Conservation (phyloP, 2,329 filamentous ascomycete genomes). For the Monosporascus sp. region DNA sequence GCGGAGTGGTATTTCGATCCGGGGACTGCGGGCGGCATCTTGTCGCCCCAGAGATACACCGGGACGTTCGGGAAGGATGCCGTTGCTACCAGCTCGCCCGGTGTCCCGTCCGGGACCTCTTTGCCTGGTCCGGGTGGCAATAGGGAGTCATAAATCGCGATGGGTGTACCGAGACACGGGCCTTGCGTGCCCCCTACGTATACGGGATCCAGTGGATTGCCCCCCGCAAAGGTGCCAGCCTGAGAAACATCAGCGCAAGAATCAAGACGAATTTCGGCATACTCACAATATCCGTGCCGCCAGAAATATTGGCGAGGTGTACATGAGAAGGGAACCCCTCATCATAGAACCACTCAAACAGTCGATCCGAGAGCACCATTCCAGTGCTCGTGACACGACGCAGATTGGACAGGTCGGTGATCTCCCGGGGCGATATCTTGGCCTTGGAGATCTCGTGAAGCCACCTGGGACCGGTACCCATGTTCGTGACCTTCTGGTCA, state of each 20-base stretch:
- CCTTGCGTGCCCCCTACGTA: constrained; percentile 51
- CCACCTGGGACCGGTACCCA: constrained; percentile 74
- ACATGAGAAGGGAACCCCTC: constrained; percentile 60
- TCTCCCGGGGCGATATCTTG: constrained; percentile 54
- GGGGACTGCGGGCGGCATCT: constrained; percentile 31
- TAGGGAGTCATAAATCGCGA: constrained; percentile 59
- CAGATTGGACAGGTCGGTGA: constrained; percentile 58
- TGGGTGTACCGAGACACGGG: constrained; percentile 42
- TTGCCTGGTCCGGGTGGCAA: constrained; percentile 40
- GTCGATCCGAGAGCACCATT: constrained; percentile 72
- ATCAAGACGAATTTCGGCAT: neutral
- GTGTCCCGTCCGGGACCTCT: constrained; percentile 50
- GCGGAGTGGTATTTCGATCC: constrained; percentile 54
- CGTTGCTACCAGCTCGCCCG: constrained; percentile 71
- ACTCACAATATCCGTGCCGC: constrained; percentile 69
- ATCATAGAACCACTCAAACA: constrained; percentile 77
- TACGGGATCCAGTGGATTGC: constrained; percentile 66
- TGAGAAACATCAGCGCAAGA: constrained; percentile 14
- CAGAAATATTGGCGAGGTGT: constrained; percentile 69
- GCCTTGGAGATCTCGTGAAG: constrained; percentile 66
- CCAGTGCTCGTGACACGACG: constrained; percentile 65
- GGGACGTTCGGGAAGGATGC: constrained; percentile 72
- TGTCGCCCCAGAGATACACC: constrained; percentile 58
- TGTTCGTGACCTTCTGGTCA: constrained; percentile 61
- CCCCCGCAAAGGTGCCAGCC: constrained; percentile 55